These are phyloP conservation scores for Nakazawaea anatomiae DNA, from an alignment of 805 yeast species.

Conservation along the genomic window DNA sequence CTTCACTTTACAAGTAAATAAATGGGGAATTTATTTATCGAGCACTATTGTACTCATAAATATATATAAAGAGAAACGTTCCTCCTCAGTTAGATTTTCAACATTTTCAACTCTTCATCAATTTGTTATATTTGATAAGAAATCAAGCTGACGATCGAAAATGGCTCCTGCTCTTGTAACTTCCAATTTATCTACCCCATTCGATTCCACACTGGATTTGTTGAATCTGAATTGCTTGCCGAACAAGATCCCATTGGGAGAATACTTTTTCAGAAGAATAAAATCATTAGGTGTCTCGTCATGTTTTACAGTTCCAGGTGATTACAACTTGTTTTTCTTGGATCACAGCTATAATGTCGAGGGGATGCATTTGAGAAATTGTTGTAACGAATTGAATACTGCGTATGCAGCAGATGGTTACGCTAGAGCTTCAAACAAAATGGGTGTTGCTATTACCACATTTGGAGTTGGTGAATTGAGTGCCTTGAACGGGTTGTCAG, in stretches of 20 bases:
- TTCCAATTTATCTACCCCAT: constrained; percentile 2
- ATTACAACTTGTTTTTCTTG: constrained; percentile 59
- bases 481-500: constrained; percentile 77
- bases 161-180: constrained; percentile 7
- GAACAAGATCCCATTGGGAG: constrained; percentile 48
- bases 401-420: constrained; percentile 93
- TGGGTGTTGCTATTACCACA: constrained; percentile 66
- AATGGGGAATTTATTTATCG: too few relatives aligned
- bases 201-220: background rate
- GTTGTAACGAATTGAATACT: constrained; percentile 84
- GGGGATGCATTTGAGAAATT: constrained; percentile 66
- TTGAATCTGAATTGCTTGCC: background rate
- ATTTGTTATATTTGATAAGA: too few relatives aligned
- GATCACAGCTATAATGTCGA: constrained; percentile 58
- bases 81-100: background rate
- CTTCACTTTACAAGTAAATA: background rate
- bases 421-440: constrained; percentile 55
- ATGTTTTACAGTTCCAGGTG: constrained; percentile 78
- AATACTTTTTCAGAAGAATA: constrained; percentile 56
- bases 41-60: too few relatives aligned
- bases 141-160: too few relatives aligned
- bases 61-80: too few relatives aligned
- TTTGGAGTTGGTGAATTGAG: constrained; percentile 89
- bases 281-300: constrained; percentile 51
- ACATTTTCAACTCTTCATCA: too few relatives aligned